phyloP scores from a whole-genome alignment of 2,329 filamentous ascomycete genomes.

The Fusarium domesticum region DNA sequence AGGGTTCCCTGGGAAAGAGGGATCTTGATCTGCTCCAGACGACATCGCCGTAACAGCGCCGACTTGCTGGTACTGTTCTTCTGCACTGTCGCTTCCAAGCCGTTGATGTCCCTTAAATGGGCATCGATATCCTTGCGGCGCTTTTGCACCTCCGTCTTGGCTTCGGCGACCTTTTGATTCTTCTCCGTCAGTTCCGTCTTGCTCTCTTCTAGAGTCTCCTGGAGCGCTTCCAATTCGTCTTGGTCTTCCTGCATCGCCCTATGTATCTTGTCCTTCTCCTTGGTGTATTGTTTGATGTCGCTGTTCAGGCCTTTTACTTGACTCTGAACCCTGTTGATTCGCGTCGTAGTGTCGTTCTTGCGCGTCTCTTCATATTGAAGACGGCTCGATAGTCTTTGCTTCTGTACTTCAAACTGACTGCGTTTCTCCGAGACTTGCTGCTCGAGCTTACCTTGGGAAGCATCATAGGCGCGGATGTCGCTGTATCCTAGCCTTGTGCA shows the following conservation, averaged over 20 bases:
- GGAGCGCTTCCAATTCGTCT: slow-evolving; percentile 73
- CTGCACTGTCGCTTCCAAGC: slow-evolving; percentile 81
- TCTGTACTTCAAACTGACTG: slow-evolving; percentile 81
- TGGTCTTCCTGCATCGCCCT: slow-evolving; percentile 68
- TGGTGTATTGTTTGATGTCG: slow-evolving; percentile 67
- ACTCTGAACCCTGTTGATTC: slow-evolving; percentile 66
- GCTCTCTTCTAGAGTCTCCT: slow-evolving; percentile 67
- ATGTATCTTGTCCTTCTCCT: slow-evolving; percentile 72
- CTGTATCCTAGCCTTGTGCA: slow-evolving; percentile 83
- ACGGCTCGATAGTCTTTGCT: slow-evolving; percentile 65
- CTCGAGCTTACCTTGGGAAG: slow-evolving; percentile 86
- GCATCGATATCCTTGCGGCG: slow-evolving; percentile 79
- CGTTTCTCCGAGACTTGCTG: slow-evolving; percentile 87
- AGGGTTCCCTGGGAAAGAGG: slow-evolving; percentile 75
- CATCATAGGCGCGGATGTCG: slow-evolving; percentile 89
- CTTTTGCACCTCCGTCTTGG: slow-evolving; percentile 76
- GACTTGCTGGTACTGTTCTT: slow-evolving; percentile 83
- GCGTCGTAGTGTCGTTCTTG: slow-evolving; percentile 57
- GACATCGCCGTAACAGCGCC: slow-evolving; percentile 79
- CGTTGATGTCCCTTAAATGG: slow-evolving; percentile 68
- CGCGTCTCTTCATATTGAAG: slow-evolving; percentile 56
- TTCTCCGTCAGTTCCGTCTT: slow-evolving; percentile 66
- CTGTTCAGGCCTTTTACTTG: slow-evolving; percentile 63
- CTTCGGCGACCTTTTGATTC: slow-evolving; percentile 72
- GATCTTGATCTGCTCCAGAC: slow-evolving; percentile 87